A percentile compares a stretch with the other conserved stretches of the same genome.
Conservation (phyloP, 305 asterid species). For the Fraxinus angustifolia region DNA sequence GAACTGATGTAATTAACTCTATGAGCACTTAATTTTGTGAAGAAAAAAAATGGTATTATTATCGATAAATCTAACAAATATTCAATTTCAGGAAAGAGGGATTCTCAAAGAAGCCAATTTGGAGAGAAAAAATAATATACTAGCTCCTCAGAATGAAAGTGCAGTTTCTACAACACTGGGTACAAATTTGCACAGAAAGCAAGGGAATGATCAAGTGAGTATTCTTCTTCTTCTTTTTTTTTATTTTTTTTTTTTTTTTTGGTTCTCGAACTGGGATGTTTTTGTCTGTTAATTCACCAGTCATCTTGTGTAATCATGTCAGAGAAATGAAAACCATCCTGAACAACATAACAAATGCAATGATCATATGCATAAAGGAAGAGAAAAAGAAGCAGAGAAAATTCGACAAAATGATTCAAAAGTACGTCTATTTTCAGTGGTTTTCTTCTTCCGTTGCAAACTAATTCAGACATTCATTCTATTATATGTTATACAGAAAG, state of each 20-base stretch:
- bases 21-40: not conserved
- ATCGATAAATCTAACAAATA: constrained; percentile 18
- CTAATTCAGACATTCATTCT: constrained; percentile 7
- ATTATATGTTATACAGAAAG: constrained; percentile 24
- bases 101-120: constrained; percentile 74
- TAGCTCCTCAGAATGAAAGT: constrained; percentile 29
- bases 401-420: not conserved
- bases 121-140: constrained; percentile 44
- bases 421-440: not conserved
- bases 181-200: constrained; percentile 38
- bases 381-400: not conserved
- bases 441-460: not conserved
- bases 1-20: constrained; percentile 72
- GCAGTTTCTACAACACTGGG: constrained; percentile 29
- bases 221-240: not conserved
- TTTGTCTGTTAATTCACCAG: not conserved
- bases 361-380: not conserved
- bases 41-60: not conserved
- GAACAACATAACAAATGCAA: not conserved
- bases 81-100: constrained; percentile 70
- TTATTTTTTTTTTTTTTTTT: not conserved
- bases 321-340: not conserved
- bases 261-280: not conserved
- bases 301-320: not conserved
- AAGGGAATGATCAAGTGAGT: constrained; percentile 43